These are phyloP conservation scores for Senecio squalidus DNA, from an alignment of 140 eudicot species.

Conservation along the genomic window DNA sequence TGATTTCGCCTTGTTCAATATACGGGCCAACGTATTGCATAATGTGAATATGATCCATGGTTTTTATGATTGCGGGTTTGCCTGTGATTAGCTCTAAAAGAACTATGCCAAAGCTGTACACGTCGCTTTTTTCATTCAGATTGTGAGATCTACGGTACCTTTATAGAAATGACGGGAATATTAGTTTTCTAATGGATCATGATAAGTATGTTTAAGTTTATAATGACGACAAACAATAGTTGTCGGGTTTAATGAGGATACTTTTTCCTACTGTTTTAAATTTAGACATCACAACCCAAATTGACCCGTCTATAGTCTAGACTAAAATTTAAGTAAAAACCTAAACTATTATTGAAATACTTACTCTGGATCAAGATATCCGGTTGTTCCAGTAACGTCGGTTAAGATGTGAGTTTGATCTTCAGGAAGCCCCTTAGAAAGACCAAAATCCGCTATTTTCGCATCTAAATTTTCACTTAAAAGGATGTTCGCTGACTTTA, in stretches of 20 bases:
- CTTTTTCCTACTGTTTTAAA: no score
- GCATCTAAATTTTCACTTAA: constrained; percentile 26
- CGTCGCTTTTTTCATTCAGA: constrained; percentile 37
- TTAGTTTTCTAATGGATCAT: background rate
- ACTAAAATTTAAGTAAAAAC: no score
- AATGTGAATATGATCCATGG: constrained; percentile 22
- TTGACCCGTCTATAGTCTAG: no score
- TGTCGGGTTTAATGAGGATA: no score
- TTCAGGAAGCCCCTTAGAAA: constrained; percentile 26
- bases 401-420: constrained; percentile 23
- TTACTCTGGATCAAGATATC: constrained; percentile 48
- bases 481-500: constrained; percentile 34
- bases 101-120: constrained; percentile 36
- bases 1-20: constrained; percentile 24
- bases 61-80: constrained; percentile 27
- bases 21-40: constrained; percentile 18
- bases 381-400: constrained; percentile 29
- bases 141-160: constrained; percentile 32
- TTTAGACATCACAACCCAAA: no score
- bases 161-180: background rate
- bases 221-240: no score
- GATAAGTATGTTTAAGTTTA: background rate
- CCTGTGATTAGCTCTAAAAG: constrained; percentile 31
- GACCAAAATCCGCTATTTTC: constrained; percentile 45
- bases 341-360: no score